A percentile compares a stretch with the other conserved stretches of the same genome.
phyloP scores from a whole-genome alignment of 352 stramenopile species.

The Pythium scleroteichum region DNA sequence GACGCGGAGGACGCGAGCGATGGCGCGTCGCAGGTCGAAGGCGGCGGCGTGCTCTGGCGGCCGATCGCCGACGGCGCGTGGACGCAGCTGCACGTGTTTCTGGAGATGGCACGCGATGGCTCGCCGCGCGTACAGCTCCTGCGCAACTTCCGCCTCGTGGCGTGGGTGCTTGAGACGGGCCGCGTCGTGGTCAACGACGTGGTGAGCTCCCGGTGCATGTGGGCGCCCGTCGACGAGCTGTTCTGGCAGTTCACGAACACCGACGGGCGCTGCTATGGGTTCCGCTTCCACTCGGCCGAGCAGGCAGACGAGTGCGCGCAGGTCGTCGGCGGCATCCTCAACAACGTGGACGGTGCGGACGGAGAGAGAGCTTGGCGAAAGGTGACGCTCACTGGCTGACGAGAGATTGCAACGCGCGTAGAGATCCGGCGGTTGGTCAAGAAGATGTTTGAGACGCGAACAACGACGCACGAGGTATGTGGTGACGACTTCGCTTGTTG shows the following conservation, averaged over 20 bases:
- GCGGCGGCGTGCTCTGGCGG: conserved; percentile 30
- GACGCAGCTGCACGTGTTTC: conserved; percentile 57
- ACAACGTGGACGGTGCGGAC: conserved; percentile 40
- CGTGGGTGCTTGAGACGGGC: conserved; percentile 58
- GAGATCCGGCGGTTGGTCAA: conserved; percentile 30
- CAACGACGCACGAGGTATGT: conserved; percentile 27
- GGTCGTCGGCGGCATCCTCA: conserved; percentile 45
- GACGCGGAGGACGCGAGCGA: neutral
- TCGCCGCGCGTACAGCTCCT: conserved; percentile 22
- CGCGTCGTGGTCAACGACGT: conserved; percentile 57
- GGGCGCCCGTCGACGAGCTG: conserved; percentile 35
- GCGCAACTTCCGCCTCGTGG: conserved; percentile 51
- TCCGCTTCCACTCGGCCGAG: conserved; percentile 43
- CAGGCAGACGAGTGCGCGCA: conserved; percentile 55
- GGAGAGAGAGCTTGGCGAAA: neutral
- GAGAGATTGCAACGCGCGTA: neutral
- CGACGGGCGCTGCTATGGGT: conserved; percentile 46
- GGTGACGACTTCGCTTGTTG: no score
- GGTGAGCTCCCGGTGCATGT: conserved; percentile 40
- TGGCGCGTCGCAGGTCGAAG: conserved; percentile 4
- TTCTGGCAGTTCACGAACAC: conserved; percentile 45
- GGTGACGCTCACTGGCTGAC: neutral
- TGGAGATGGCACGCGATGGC: conserved; percentile 39
- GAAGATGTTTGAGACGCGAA: conserved; percentile 33
- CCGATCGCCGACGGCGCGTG: conserved; percentile 43